A percentile compares a stretch with the other conserved stretches of the same genome.
phyloP scores from a whole-genome alignment of 2,329 filamentous ascomycete species.

The Fusarium sterilihyphosum region DNA sequence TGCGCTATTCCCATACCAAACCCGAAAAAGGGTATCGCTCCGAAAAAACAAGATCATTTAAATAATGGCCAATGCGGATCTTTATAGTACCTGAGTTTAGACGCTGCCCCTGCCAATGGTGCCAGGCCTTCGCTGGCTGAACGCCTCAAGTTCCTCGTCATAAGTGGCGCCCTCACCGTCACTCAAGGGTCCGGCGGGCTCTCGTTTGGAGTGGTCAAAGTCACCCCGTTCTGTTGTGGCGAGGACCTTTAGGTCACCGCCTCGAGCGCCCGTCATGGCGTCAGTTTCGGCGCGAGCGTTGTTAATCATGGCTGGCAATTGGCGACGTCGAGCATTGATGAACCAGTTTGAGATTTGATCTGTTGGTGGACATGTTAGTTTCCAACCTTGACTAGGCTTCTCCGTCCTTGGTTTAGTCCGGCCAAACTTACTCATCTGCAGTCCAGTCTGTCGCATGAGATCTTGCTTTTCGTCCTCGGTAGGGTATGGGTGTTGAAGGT shows the following conservation, averaged over 20 bases:
- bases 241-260: slow-evolving; percentile 50
- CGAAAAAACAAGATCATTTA: background rate
- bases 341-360: slow-evolving; percentile 84
- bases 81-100: slow-evolving; percentile 34
- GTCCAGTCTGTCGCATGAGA: slow-evolving; percentile 77
- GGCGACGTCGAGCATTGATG: slow-evolving; percentile 78
- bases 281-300: slow-evolving; percentile 64
- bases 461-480: slow-evolving; percentile 89
- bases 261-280: slow-evolving; percentile 53
- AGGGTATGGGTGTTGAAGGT: slow-evolving; percentile 84
- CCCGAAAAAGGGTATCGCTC: slow-evolving; percentile 26
- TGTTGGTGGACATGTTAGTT: slow-evolving; percentile 44
- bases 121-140: slow-evolving; percentile 45
- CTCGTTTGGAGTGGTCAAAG: slow-evolving; percentile 51
- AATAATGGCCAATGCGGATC: slow-evolving; percentile 1
- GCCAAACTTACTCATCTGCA: slow-evolving; percentile 77
- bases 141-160: slow-evolving; percentile 55
- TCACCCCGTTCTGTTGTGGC: slow-evolving; percentile 52
- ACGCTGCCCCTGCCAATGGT: slow-evolving; percentile 60
- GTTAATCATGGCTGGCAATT: slow-evolving; percentile 69
- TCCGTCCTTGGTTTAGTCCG: background rate
- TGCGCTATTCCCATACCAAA: slow-evolving; percentile 35
- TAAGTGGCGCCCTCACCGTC: slow-evolving; percentile 58
- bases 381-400: background rate
- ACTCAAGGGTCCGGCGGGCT: slow-evolving; percentile 53